Evolutionary conservation across 805 yeast species (phyloP), one percentile per base, ranked within the genome.

Genomic region (Candida xiaguanensis): DNA sequence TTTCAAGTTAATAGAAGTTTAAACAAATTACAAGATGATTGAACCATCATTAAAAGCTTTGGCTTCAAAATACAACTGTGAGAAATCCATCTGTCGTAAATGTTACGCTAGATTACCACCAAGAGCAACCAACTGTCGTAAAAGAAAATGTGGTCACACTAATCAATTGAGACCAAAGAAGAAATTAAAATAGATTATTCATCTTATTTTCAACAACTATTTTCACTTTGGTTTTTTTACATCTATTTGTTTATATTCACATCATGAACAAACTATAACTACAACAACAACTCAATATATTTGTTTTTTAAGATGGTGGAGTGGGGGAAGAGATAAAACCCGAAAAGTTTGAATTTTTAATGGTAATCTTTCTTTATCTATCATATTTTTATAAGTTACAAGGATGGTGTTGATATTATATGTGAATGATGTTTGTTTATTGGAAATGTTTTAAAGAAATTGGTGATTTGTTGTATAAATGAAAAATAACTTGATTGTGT

Each of bases 61-160:
- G 67, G 99, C 99, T 74, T 87, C 97, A 70, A 93, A 93, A 80
- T 93, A 85, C 91, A 93, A 93, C 95, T 93, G 98, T 82, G 99
- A 93, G 58, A 93, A 93, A 79, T 73, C 96, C 56, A 91, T 93
- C 73, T 93, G 99, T 84, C 95, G 99, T 78, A 87, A 90, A 74
- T 93, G 99, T 82, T 93, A 93, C 85, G 97, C 99, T 65, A 93
- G 99, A 83, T 90, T 93, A 70, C 99, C 99, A 70, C 96, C 99
- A 77, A 95, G 98, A 86, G 99, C 99, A 64, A 93, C 98, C 77
- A 93, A 93, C 96, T 93, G 99, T 85, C 89, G 99, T 82, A 93
- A 93, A 98, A 89, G 97, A 88, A 93, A 93, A 85, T 93, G 99
- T 79, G 99, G 99, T 70, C 99, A 93, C 95, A 81, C 96, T 73